Evolutionary conservation across 306 rosid genomes (phyloP), one percentile per base, ranked within the genome.

Genomic region (Vigna radiata): DNA sequence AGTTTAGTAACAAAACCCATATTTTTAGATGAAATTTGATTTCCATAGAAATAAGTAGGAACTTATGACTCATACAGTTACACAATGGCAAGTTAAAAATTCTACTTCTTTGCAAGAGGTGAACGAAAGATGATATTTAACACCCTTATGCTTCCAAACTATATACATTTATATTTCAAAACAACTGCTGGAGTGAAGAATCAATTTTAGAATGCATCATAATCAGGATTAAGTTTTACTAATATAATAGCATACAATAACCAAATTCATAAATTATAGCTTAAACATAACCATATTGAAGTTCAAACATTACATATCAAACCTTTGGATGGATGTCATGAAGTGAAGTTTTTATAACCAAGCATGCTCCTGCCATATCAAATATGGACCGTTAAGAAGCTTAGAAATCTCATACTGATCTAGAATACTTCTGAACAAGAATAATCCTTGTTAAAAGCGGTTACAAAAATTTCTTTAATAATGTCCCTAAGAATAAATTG

Each of bases 301-400:
- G 77, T 76, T 78, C 36, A 37, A 70, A 82, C 62, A 52, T 61
- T 41, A 80, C 39, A 72, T 79, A 82, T 70, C 83, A 81, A 67
- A 93, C 98, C 96, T 90, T 83, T 18, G 91, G 44, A 84, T 33
- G 39, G 47, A 63, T 64, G 81, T 82, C 88, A 70, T 76, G 60
- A 68, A 82, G 61, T 69, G 87, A 89, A 80, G 93, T 89, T 77
- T 82, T 81, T 31, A 93, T 85, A 53, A 85, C 78, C 79, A 93
- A 36, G 79, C 93, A 93, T 62, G 96, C 93, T 85, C 98, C 98
- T 36, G 91, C 91, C 53, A 73, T 39, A 79, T 93, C 98, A 77
- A 83, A 90, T n/a, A n/a, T 8, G 90, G 91, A 17, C 91, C 93
- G 81, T 85, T 90, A 16, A 93, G 93, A 89, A 90, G 94, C 81